phyloP scores from a whole-genome alignment of 352 stramenopile species.

The Pythium diclinum region DNA sequence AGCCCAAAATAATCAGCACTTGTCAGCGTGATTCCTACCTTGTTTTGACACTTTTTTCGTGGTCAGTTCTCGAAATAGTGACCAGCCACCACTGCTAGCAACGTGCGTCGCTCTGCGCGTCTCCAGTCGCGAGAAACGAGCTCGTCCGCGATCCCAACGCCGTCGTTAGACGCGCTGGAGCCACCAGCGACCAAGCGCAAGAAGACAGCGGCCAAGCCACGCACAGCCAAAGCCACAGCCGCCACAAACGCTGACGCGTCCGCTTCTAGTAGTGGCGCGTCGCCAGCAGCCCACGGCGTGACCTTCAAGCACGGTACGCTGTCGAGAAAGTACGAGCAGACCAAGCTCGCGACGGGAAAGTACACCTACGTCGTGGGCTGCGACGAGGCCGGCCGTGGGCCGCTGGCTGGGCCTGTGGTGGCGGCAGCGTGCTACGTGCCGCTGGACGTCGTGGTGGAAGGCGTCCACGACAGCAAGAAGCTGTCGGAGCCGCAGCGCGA shows the following conservation, averaged over 20 bases:
- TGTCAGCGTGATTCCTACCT: not conserved
- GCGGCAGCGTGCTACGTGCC: slow-evolving; percentile 72
- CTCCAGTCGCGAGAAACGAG: slow-evolving; percentile 6
- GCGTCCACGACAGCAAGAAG: slow-evolving; percentile 95
- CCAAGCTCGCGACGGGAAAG: slow-evolving; percentile 44
- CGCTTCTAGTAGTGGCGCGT: not conserved
- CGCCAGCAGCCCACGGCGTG: slow-evolving; percentile 7
- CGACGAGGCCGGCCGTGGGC: slow-evolving; percentile 95
- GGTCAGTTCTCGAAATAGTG: not conserved
- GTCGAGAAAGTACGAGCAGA: slow-evolving; percentile 46
- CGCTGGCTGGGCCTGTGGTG: slow-evolving; percentile 90
- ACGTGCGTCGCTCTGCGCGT: slow-evolving; percentile 17
- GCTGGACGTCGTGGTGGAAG: slow-evolving; percentile 74
- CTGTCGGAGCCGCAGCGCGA: slow-evolving; percentile 94
- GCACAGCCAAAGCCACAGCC: not conserved
- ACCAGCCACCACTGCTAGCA: not conserved
- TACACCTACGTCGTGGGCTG: slow-evolving; percentile 89
- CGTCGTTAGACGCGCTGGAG: not conserved
- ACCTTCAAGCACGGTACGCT: slow-evolving; percentile 55
- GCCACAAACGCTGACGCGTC: not conserved
- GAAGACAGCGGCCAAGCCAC: not conserved
- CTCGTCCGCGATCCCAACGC: not conserved
- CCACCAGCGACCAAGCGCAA: slow-evolving; percentile 9
- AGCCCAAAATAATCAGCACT: no score
- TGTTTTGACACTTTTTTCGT: not conserved